A percentile compares a stretch with the other conserved stretches of the same genome.
phyloP scores from a whole-genome alignment of 768 basidiomycete genomes.

The Collybia sp. region DNA sequence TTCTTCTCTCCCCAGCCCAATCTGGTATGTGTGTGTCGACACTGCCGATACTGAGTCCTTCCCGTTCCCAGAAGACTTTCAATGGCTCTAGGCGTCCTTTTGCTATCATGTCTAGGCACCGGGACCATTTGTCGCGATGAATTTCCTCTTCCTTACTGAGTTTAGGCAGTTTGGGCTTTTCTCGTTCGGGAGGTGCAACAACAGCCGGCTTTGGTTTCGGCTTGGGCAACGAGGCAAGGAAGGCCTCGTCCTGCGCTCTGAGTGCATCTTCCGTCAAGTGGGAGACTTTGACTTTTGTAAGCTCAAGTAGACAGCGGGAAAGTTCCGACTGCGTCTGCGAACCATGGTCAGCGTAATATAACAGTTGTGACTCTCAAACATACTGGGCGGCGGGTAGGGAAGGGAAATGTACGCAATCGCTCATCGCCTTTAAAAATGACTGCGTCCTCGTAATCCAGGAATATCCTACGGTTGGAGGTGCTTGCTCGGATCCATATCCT shows the following conservation, averaged over 20 bases:
- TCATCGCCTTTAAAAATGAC: constrained; percentile 75
- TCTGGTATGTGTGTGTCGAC: constrained; percentile 63
- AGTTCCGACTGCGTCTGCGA: constrained; percentile 87
- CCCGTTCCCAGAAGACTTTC: constrained; percentile 77
- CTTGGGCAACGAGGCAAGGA: constrained; percentile 84
- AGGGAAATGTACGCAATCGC: constrained; percentile 86
- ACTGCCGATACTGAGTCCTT: constrained; percentile 51
- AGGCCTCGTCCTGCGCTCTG: constrained; percentile 81
- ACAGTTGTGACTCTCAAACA: constrained; percentile 19
- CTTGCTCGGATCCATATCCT: constrained; percentile 90
- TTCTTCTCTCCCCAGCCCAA: constrained; percentile 57
- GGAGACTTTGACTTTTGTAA: constrained; percentile 80
- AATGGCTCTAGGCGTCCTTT: constrained; percentile 83
- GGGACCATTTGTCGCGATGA: constrained; percentile 73
- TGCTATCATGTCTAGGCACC: constrained; percentile 86
- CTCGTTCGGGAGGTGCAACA: constrained; percentile 31
- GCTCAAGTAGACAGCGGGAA: constrained; percentile 77
- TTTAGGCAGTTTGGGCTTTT: constrained; percentile 49
- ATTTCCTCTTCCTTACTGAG: constrained; percentile 79
- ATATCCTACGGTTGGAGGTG: constrained; percentile 81
- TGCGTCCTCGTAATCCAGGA: constrained; percentile 84
- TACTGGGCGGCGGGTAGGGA: constrained; percentile 93
- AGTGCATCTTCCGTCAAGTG: constrained; percentile 85
- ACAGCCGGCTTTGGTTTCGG: constrained; percentile 50
- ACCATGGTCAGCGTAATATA: not conserved